Percentiles rank a stretch among this genome's conserved stretches.
Evolutionary conservation across 1,284 basidiomycete genomes (phyloP).

Genomic region (Ganoderma sinense): DNA sequence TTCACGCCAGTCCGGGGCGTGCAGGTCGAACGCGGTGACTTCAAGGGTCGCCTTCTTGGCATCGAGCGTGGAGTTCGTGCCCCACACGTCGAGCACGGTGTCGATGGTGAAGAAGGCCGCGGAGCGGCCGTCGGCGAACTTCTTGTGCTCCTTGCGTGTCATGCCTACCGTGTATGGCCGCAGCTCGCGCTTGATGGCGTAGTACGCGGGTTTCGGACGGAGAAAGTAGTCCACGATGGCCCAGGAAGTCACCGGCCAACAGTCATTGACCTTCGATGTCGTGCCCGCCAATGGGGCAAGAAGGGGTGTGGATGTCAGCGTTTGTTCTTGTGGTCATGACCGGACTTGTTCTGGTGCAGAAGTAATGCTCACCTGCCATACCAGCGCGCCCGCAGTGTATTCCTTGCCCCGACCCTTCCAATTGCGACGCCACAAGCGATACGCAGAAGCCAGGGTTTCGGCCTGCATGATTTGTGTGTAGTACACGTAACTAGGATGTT

Average conservation of each 20-base stretch:
- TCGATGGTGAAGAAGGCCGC: conserved; percentile 74
- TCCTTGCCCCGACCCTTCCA: conserved; percentile 67
- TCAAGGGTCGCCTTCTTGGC: conserved; percentile 68
- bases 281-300: not conserved
- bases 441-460: conserved; percentile 67
- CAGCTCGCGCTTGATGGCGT: conserved; percentile 60
- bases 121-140: conserved; percentile 61
- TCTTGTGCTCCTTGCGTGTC: conserved; percentile 77
- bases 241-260: conserved; percentile 77
- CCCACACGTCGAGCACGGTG: conserved; percentile 81
- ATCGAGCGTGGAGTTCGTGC: conserved; percentile 75
- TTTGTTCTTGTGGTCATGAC: conserved; percentile 6
- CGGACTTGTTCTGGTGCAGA: conserved; percentile 12
- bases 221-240: conserved; percentile 74
- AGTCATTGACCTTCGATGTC: conserved; percentile 64
- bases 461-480: conserved; percentile 74
- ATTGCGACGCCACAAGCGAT: conserved; percentile 65
- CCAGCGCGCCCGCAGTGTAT: conserved; percentile 61
- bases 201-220: conserved; percentile 68
- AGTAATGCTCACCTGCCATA: conserved; percentile 54
- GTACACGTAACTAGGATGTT: conserved; percentile 57
- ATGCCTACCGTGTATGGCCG: conserved; percentile 78
- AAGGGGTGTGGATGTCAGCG: conserved; percentile 5
- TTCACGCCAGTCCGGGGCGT: conserved; percentile 63
- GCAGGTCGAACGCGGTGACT: conserved; percentile 74